Evolutionary conservation across 371 early-diverging fungal genomes (phyloP).

Genomic region (Parasitella parasitica): DNA sequence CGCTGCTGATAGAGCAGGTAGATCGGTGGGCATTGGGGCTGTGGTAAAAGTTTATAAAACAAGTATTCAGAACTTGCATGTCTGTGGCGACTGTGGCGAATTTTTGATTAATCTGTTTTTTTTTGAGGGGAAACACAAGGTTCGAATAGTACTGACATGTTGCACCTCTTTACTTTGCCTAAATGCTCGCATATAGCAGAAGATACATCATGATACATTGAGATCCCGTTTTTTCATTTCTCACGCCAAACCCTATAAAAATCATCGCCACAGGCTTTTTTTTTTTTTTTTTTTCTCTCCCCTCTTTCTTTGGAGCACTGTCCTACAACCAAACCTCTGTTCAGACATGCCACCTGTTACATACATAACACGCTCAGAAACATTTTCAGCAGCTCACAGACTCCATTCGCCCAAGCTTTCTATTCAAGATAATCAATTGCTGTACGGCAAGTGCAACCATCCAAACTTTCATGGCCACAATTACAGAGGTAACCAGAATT

Average conservation of each 20-base stretch:
- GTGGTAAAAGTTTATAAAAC: too few relatives aligned
- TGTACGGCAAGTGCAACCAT: constrained; percentile 91
- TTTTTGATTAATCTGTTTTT: too few relatives aligned
- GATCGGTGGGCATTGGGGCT: constrained; percentile 5
- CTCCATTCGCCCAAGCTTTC: constrained; percentile 73
- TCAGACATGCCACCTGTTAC: constrained; percentile 59
- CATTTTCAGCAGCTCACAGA: constrained; percentile 89
- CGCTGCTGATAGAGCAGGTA: constrained; percentile 3
- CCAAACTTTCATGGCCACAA: constrained; percentile 89
- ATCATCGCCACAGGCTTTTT: too few relatives aligned
- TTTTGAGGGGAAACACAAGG: too few relatives aligned
- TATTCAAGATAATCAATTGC: constrained; percentile 65
- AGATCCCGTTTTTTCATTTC: neutral
- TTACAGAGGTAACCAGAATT: constrained; percentile 60
- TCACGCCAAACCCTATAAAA: neutral
- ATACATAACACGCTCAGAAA: constrained; percentile 74
- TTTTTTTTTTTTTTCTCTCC: too few relatives aligned
- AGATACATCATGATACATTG: too few relatives aligned
- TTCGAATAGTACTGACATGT: too few relatives aligned
- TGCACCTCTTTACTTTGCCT: too few relatives aligned
- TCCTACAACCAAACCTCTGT: too few relatives aligned
- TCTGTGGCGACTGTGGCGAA: too few relatives aligned
- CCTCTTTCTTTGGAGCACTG: neutral
- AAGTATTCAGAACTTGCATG: too few relatives aligned
- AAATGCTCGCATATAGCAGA: too few relatives aligned